Evolutionary conservation across 129 eudicot species (phyloP).

Genomic region (Kitagawia praeruptora): DNA sequence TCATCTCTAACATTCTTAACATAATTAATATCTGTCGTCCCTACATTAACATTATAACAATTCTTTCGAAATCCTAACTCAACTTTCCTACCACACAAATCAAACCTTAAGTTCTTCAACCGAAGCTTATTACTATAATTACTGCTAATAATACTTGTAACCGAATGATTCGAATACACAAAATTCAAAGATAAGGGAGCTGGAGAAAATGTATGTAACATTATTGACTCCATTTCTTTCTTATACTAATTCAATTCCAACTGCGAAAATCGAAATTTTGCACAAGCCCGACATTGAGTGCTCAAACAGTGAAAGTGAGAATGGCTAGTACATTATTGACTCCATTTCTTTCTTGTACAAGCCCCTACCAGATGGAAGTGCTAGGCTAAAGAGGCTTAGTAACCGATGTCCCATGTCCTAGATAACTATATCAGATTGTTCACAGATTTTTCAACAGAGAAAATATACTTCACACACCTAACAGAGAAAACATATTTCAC

Average conservation of each 20-base stretch:
- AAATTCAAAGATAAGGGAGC: neutral
- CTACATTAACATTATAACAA: conserved; percentile 11
- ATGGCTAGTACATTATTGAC: too few species aligned
- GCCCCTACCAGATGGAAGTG: too few species aligned
- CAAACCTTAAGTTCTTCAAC: conserved; percentile 12
- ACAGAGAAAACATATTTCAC: too few species aligned
- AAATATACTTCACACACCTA: too few species aligned
- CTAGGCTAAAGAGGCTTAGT: too few species aligned
- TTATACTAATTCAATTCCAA: neutral
- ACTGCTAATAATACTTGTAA: neutral
- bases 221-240: neutral
- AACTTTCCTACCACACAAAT: neutral
- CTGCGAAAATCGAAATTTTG: neutral
- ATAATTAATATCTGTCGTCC: conserved; percentile 21
- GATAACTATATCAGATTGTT: too few species aligned
- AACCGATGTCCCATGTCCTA: too few species aligned
- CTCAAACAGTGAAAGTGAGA: too few species aligned
- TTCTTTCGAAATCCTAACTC: conserved; percentile 9
- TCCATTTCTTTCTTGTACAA: too few species aligned
- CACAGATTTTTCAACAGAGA: too few species aligned
- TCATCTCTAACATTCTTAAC: conserved; percentile 37
- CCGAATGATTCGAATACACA: neutral
- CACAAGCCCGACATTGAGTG: too few species aligned
- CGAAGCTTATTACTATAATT: neutral
- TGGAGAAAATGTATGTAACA: conserved; percentile 6